A percentile compares a stretch with the other conserved stretches of the same genome.
Conservation (phyloP, 148 eudicot genomes). For the Salicornia ramosissima region DNA sequence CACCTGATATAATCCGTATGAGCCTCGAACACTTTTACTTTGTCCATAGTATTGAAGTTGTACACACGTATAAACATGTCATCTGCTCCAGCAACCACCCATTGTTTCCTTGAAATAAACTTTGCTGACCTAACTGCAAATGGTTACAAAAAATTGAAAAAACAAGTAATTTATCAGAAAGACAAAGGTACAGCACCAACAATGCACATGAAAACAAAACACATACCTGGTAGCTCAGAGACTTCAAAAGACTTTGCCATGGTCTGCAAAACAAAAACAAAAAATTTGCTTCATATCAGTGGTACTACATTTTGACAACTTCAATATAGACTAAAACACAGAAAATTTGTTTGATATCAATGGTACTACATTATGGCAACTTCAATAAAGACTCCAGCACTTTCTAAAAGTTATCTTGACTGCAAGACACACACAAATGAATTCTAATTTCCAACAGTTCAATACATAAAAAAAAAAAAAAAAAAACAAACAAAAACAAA, state of each 20-base stretch:
- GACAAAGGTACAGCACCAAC: neutral
- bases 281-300: constrained; percentile 12
- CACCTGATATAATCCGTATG: constrained; percentile 92
- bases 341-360: constrained; percentile 12
- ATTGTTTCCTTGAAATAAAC: constrained; percentile 82
- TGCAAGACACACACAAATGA: neutral
- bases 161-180: neutral
- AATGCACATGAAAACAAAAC: neutral
- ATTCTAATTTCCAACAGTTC: neutral
- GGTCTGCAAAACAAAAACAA: constrained; percentile 28
- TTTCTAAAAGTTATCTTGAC: neutral
- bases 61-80: constrained; percentile 87
- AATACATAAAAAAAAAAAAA: too few relatives aligned
- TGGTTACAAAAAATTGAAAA: neutral
- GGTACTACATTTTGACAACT: neutral
- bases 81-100: constrained; percentile 98
- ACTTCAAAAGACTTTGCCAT: constrained; percentile 60
- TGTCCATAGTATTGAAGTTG: constrained; percentile 89
- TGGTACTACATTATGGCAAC: neutral
- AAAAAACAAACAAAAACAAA: too few relatives aligned
- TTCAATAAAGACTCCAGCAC: neutral
- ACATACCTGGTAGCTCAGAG: constrained; percentile 47
- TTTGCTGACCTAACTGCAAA: constrained; percentile 83
- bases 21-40: constrained; percentile 83
- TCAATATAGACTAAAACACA: neutral